phyloP scores from a whole-genome alignment of 2,329 filamentous ascomycete genomes.

The Aspergillus arachidicola region DNA sequence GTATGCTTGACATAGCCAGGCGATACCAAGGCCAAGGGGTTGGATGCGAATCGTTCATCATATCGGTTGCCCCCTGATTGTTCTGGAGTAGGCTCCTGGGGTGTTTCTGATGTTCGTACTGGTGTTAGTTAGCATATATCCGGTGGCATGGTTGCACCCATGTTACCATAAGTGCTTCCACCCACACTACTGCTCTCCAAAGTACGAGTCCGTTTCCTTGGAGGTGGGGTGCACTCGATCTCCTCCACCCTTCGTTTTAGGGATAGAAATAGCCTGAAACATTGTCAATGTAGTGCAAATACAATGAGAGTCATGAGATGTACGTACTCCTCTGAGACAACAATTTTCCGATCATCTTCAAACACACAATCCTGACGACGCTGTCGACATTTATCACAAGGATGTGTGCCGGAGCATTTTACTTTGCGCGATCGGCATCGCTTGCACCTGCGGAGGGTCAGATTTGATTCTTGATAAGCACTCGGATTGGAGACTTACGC shows the following conservation, averaged over 20 bases:
- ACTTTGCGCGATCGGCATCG: constrained; percentile 44
- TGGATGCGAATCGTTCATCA: constrained; percentile 33
- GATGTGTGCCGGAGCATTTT: constrained; percentile 40
- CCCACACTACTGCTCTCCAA: constrained; percentile 5
- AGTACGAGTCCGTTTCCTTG: constrained; percentile 14
- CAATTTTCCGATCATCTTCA: constrained; percentile 47
- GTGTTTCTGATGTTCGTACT: constrained; percentile 6
- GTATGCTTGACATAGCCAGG: constrained; percentile 31
- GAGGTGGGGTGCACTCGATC: constrained; percentile 13
- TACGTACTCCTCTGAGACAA: constrained; percentile 47
- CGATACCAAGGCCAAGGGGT: constrained; percentile 23
- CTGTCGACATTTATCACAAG: constrained; percentile 41
- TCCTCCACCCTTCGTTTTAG: constrained; percentile 21
- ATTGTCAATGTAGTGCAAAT: neutral
- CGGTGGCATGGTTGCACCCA: neutral
- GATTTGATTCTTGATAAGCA: neutral
- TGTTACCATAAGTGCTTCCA: constrained; percentile 6
- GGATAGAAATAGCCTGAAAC: constrained; percentile 19
- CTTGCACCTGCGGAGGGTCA: constrained; percentile 32
- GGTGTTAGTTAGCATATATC: neutral
- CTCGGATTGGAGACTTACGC: constrained; percentile 15
- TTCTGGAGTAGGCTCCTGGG: constrained; percentile 8
- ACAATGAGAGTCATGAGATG: neutral
- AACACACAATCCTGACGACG: constrained; percentile 41
- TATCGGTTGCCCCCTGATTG: constrained; percentile 14